Evolutionary conservation across 768 basidiomycete species (phyloP), one percentile per base, ranked within the genome.

Genomic region (Mycena polygramma): DNA sequence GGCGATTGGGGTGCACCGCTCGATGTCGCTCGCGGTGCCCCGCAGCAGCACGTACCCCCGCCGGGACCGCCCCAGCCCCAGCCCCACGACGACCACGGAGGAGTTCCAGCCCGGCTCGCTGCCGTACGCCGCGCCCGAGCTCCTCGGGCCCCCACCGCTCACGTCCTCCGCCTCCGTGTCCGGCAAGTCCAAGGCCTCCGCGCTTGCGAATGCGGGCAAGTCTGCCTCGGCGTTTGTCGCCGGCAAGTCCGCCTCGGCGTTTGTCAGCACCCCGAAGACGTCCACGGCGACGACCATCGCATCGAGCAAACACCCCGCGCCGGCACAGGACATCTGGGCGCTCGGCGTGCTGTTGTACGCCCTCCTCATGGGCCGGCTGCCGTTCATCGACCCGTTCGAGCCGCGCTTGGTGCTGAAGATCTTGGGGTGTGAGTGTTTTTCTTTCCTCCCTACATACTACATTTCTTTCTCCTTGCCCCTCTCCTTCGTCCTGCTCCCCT

Each of bases 291-390:
- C 72, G 15, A 19, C 59, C 8, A 69, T 60, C 30, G 43, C 65
- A 14, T 24, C 36, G 17, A 62, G 13, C 64, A 69, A 52, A n/a
- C 30, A 57, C 24, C 53, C 86, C 88, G 0, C 82, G 89, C 92
- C 96, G 2, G 90, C 94, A 0, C 94, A 96, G 77, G 98, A 99
- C 73, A 91, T 99, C 36, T 99, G 98, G 98, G 96, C 98, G 0
- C 82, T 98, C 3, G 98, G 98, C 0, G 91, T 96, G 63, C 87
- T 98, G 71, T 89, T 99, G 2, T 94, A 96, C 77, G 90, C 92
- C 10, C 84, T 99, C 1, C 86, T 99, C 22, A 91, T 91, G 0
- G 96, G 96, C 4, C 83, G 85, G n/a, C 83, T 99, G 9, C 98
- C 98, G 0, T 98, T 98, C 78, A 82, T 78, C 41, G 97, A 99